Conservation (phyloP, 2,329 filamentous ascomycete genomes). For the Penicillium digitatum region DNA sequence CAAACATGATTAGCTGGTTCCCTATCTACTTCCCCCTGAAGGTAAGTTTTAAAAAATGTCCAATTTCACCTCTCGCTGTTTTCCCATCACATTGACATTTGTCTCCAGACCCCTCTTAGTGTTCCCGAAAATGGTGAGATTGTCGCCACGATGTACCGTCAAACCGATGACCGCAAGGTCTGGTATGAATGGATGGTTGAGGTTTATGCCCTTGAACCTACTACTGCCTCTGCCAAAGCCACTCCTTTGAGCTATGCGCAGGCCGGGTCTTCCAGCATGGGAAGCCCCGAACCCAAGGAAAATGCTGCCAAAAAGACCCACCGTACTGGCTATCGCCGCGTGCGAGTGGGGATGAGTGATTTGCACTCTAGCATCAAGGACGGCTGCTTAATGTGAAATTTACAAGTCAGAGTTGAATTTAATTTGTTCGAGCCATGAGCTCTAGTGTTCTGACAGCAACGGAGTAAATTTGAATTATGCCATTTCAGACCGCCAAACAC, state of each 20-base stretch:
- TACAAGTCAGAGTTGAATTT: not conserved
- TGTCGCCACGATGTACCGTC: constrained; percentile 90
- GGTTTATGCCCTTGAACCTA: constrained; percentile 56
- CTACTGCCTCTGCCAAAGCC: constrained; percentile 12
- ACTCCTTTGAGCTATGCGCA: constrained; percentile 33
- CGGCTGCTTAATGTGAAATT: constrained; percentile 46
- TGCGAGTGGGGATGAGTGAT: constrained; percentile 45
- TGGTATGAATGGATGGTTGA: constrained; percentile 99
- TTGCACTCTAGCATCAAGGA: constrained; percentile 49
- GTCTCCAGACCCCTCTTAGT: constrained; percentile 69
- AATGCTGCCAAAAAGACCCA: constrained; percentile 8
- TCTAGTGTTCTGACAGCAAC: too few species aligned
- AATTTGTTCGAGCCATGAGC: not conserved
- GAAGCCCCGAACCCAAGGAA: constrained; percentile 22
- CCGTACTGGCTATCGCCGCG: constrained; percentile 26
- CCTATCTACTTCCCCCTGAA: constrained; percentile 96
- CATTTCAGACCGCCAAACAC: not conserved
- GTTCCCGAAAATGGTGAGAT: constrained; percentile 80
- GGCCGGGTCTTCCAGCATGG: constrained; percentile 23
- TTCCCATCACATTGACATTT: not conserved
- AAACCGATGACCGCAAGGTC: constrained; percentile 90
- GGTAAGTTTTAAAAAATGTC: constrained; percentile 52
- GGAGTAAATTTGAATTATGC: not conserved
- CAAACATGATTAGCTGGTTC: constrained; percentile 99
- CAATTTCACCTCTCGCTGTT: not conserved